These are phyloP conservation scores for Fremontodendron californicum DNA, from an alignment of 345 rosid species.

Conservation along the genomic window DNA sequence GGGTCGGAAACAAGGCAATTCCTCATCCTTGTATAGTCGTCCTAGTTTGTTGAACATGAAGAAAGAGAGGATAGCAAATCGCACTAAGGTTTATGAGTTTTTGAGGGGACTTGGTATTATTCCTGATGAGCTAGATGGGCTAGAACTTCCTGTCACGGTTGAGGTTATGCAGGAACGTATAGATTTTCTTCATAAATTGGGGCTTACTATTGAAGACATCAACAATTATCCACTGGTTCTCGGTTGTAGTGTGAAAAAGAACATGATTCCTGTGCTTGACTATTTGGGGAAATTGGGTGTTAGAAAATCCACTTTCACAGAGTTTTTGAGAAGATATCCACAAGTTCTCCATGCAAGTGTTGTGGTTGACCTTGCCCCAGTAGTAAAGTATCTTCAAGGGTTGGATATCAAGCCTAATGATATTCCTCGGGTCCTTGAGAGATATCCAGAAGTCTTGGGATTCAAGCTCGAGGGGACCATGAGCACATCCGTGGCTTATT, in stretches of 20 bases:
- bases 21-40: conserved; percentile 62
- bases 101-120: conserved; percentile 44
- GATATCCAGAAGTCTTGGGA: conserved; percentile 82
- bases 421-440: conserved; percentile 85
- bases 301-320: conserved; percentile 72
- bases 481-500: conserved; percentile 92
- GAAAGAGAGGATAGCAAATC: conserved; percentile 13
- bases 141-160: conserved; percentile 84
- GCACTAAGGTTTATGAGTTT: background rate
- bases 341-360: conserved; percentile 88
- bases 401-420: conserved; percentile 76
- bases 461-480: conserved; percentile 95
- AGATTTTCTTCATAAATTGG: conserved; percentile 71
- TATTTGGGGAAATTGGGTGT: conserved; percentile 91
- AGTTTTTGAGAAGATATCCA: conserved; percentile 73
- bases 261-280: conserved; percentile 91
- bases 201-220: conserved; percentile 75
- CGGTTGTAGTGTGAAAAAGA: conserved; percentile 96
- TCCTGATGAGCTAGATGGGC: conserved; percentile 80
- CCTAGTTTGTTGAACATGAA: conserved; percentile 72
- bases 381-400: conserved; percentile 88
- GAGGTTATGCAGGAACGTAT: conserved; percentile 84
- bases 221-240: conserved; percentile 89
- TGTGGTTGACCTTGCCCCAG: conserved; percentile 89
- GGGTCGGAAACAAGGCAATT: conserved; percentile 37